A percentile compares a stretch with the other conserved stretches of the same genome.
Evolutionary conservation across 495 filamentous ascomycete genomes (phyloP).

Genomic region (Podospora australis): DNA sequence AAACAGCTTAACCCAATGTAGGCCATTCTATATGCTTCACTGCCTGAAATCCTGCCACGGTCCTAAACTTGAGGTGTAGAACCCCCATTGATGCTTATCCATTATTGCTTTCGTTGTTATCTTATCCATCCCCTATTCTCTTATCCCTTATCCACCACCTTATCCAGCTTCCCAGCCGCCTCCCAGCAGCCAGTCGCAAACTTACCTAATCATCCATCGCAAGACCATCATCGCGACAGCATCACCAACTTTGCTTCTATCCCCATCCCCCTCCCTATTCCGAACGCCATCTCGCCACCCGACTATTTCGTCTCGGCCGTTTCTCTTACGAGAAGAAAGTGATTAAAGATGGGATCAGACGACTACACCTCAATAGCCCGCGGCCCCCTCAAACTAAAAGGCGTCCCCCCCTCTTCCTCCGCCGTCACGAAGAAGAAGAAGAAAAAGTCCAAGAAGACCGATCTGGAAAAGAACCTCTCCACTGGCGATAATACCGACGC

Average conservation of each 20-base stretch:
- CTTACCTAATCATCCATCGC: constrained; percentile 1
- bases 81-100: too few relatives aligned
- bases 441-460: constrained; percentile 40
- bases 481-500: constrained; percentile 10
- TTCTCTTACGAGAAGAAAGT: too few relatives aligned
- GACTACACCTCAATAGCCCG: constrained; percentile 63
- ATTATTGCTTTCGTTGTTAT: too few relatives aligned
- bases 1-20: too few relatives aligned
- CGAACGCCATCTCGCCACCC: not conserved
- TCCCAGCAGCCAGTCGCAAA: too few relatives aligned
- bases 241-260: not conserved
- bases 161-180: too few relatives aligned
- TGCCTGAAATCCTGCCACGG: too few relatives aligned
- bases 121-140: not conserved
- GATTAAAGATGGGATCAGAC: constrained; percentile 49
- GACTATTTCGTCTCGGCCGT: too few relatives aligned
- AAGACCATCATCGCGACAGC: constrained; percentile 1
- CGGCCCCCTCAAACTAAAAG: constrained; percentile 76
- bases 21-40: too few relatives aligned
- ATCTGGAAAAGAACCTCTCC: constrained; percentile 33
- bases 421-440: constrained; percentile 58
- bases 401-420: constrained; percentile 35
- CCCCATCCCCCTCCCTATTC: not conserved
- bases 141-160: not conserved
- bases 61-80: too few relatives aligned